Percentiles rank a stretch among this genome's conserved stretches.
Conservation (phyloP, 2,329 filamentous ascomycete genomes). For the Thelonectria blattea region DNA sequence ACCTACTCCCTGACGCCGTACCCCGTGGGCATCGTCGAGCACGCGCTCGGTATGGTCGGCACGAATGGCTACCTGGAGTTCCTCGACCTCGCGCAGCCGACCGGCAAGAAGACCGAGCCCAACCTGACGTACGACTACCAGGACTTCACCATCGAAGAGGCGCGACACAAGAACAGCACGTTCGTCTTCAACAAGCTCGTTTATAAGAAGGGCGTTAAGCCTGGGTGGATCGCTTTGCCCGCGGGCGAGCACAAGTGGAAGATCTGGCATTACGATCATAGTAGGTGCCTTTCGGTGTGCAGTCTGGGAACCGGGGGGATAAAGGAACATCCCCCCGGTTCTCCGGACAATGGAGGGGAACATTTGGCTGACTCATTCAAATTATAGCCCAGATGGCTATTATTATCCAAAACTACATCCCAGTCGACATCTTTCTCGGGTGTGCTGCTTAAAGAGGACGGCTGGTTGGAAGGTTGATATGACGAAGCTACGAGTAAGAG, state of each 20-base stretch:
- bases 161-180: background rate
- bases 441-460: background rate
- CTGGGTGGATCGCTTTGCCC: slow-evolving; percentile 25
- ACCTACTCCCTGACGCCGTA: slow-evolving; percentile 8
- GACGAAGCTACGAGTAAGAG: background rate
- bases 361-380: slow-evolving; percentile 1
- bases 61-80: slow-evolving; percentile 18
- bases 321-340: background rate
- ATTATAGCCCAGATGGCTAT: background rate
- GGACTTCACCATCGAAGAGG: slow-evolving; percentile 12
- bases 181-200: too few relatives aligned
- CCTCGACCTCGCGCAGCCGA: slow-evolving; percentile 5
- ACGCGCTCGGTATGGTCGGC: slow-evolving; percentile 20
- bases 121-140: slow-evolving; percentile 14
- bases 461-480: background rate
- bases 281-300: slow-evolving; percentile 7
- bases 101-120: background rate
- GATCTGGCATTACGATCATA: slow-evolving; percentile 24
- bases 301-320: background rate
- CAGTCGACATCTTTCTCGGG: slow-evolving; percentile 17
- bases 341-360: background rate
- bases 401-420: slow-evolving; percentile 16
- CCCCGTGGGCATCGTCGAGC: slow-evolving; percentile 9
- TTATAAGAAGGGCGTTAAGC: background rate
- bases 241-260: slow-evolving; percentile 3